Evolutionary conservation across 108 stramenopile species (phyloP), one percentile per base, ranked within the genome.

Genomic region (Skeletonema costatum): DNA sequence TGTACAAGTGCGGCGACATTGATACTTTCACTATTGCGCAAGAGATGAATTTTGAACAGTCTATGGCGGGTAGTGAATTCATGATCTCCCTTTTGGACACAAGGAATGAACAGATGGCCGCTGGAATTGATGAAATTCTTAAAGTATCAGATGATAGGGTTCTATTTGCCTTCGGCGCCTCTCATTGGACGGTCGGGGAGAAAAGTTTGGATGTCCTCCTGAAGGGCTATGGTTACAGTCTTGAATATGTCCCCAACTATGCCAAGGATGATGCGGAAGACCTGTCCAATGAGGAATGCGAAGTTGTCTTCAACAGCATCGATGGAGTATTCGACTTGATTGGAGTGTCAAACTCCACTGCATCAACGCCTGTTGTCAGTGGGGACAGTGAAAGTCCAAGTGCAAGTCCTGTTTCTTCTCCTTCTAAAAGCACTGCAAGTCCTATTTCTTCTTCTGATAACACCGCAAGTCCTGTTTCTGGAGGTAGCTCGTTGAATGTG

Each of bases 31-130:
- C 21, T 2, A 33, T 3, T 33, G 32, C 32, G 2, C 32, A 33
- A 33, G 32, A 3, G 32, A 3, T 33, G 32, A 4, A 2, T 33
- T 33, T 33, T 33, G 53, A 56, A 21, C 19, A 56, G 4, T 21
- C 21, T 56, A 4, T 3, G 53, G 4, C 4, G 21, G 53, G 4
- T 21, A 21, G 21, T 56, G 53, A 56, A 56, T 56, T 56, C 53
- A 56, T 3, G 35, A 46, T 31, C 25, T 17, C 58, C 13, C 12
- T 9, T 21, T 25, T 60, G 19, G 66, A 39, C 4, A 21, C 36
- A 12, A 51, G 75, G 33, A 76, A 66, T 61, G 53, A 68, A 10
- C 75, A 76, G 50, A 76, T 76, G 75, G 75, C 75, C 41, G 51
- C 66, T 31, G 65, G 44, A 8, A 60, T 76, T 36, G 59, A 53